Evolutionary conservation across 2,329 filamentous ascomycete genomes (phyloP), one percentile per base, ranked within the genome.

Genomic region (Blastomyces silverae): DNA sequence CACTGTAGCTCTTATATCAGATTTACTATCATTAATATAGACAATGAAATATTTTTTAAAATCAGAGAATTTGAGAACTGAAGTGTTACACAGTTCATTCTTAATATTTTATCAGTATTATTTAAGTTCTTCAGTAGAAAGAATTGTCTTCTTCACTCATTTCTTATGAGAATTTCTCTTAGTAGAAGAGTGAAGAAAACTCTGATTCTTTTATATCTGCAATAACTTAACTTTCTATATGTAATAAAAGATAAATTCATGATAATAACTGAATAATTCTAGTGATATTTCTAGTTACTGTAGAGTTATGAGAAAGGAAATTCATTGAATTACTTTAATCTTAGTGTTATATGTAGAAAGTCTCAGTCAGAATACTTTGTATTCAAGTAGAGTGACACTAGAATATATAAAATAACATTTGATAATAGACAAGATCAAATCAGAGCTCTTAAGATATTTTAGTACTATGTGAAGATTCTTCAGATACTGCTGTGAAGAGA

Each of bases 381-480:
- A 50, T 6, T 50, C 34, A 0, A 63, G 31, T 0, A 63, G 17
- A 22, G 25, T 15, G 7, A 63, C 34, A 39, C 31, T 55, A n/a
- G 31, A 20, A 57, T 22, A 63, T 1, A 17, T 17, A 5, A 63
- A 63, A 28, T 63, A 10, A n/a, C 31, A 63, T 63, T 63, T 63
- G 6, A 5, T 3, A 31, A 63, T 42, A 13, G 22, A 63, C 28
- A 63, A 13, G 1, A 15, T 56, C 2, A 63, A 20, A 37, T 37
- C 13, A 17, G 20, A 39, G 4, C 44, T 11, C 20, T 57, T 3
- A 15, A 63, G 28, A 37, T 6, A n/a, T 5, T 1, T 28, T 2
- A 63, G 52, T 5, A 25, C n/a, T 1, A 8, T 2, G 6, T 34
- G 1, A 0, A 56, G 6, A 34, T 56, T 31, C 8, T 13, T 56